phyloP scores from a whole-genome alignment of 192 early-diverging fungal genomes.

The Backusella westeae region DNA sequence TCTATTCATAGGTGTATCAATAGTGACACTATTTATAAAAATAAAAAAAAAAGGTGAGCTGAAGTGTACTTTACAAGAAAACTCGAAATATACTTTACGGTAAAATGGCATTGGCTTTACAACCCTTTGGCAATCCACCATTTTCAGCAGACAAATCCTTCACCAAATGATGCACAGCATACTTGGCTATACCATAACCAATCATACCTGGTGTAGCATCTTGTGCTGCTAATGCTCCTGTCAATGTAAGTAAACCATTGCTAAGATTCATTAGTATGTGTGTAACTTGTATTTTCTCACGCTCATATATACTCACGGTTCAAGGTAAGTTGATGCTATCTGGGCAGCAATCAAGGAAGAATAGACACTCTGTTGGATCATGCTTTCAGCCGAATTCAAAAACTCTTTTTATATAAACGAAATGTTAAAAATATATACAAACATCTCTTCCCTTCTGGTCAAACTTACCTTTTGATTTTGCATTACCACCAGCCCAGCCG shows the following conservation, averaged over 20 bases:
- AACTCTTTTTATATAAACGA: slow-evolving; percentile 40
- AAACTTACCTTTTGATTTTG: slow-evolving; percentile 53
- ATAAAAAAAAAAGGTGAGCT: neutral
- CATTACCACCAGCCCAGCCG: slow-evolving; percentile 93
- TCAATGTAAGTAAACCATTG: slow-evolving; percentile 73
- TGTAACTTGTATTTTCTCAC: neutral
- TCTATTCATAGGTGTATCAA: slow-evolving; percentile 93
- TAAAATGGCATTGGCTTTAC: slow-evolving; percentile 67
- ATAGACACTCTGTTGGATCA: slow-evolving; percentile 80
- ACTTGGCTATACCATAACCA: slow-evolving; percentile 94
- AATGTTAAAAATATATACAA: neutral
- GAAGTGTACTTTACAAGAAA: neutral
- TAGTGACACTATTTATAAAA: slow-evolving; percentile 50
- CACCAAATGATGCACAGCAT: slow-evolving; percentile 88
- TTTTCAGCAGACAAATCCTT: slow-evolving; percentile 65
- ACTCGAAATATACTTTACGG: slow-evolving; percentile 45
- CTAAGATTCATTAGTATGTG: slow-evolving; percentile 30
- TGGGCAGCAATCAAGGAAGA: slow-evolving; percentile 82
- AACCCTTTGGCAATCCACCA: slow-evolving; percentile 68
- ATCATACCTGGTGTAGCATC: slow-evolving; percentile 77
- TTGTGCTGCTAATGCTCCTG: slow-evolving; percentile 72
- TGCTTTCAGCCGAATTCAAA: slow-evolving; percentile 69
- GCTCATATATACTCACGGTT: slow-evolving; percentile 53
- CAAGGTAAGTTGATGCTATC: slow-evolving; percentile 70
- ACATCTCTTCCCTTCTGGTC: neutral